These are phyloP conservation scores for Clathrus columnatus DNA, from an alignment of 768 basidiomycete genomes.

Conservation along the genomic window DNA sequence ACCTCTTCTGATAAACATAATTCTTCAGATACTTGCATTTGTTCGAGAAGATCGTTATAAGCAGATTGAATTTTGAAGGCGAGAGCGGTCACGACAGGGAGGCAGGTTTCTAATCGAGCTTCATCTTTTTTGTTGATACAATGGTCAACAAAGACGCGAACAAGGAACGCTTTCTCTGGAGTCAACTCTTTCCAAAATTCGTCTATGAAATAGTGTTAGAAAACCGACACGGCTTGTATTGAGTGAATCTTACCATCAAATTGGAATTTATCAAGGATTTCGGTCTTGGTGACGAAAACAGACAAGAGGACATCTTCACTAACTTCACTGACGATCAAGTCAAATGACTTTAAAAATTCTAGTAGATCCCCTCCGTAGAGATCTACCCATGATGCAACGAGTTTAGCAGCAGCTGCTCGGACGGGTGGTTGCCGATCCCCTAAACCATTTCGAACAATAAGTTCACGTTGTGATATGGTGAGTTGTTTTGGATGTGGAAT, in stretches of 20 bases:
- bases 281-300: slow-evolving; percentile 55
- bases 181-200: slow-evolving; percentile 62
- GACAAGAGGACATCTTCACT: slow-evolving; percentile 69
- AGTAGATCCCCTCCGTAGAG: slow-evolving; percentile 36
- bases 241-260: slow-evolving; percentile 50
- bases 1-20: slow-evolving; percentile 24
- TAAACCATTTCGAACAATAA: slow-evolving; percentile 72
- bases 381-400: slow-evolving; percentile 74
- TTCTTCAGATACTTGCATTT: slow-evolving; percentile 27
- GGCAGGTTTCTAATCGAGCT: slow-evolving; percentile 50
- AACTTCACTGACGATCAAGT: slow-evolving; percentile 42
- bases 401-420: slow-evolving; percentile 56
- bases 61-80: slow-evolving; percentile 65
- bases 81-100: slow-evolving; percentile 79
- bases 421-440: slow-evolving; percentile 78
- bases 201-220: slow-evolving; percentile 35
- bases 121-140: slow-evolving; percentile 55
- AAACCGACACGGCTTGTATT: neutral
- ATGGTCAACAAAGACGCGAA: slow-evolving; percentile 74
- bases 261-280: slow-evolving; percentile 57
- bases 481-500: slow-evolving; percentile 56
- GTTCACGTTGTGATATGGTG: slow-evolving; percentile 63
- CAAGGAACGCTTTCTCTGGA: slow-evolving; percentile 72
- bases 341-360: slow-evolving; percentile 48
- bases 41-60: slow-evolving; percentile 56